Percentiles rank a stretch among this genome's conserved stretches.
phyloP scores from a whole-genome alignment of 2,329 filamentous ascomycete species.

The Aurifilum marmelostoma region DNA sequence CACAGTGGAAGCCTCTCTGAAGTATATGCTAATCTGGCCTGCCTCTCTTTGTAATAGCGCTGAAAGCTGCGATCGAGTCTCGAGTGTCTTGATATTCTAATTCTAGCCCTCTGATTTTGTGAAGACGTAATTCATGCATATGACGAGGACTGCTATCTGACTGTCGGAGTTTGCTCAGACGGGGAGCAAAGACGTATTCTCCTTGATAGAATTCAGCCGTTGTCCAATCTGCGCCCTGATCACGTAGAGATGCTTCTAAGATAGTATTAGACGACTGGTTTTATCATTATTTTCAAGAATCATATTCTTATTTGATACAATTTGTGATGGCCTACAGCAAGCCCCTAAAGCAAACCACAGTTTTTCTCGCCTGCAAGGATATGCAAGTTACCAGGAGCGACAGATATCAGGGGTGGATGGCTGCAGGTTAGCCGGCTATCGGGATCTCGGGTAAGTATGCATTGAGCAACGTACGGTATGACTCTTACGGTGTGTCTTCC shows the following conservation, averaged over 20 bases:
- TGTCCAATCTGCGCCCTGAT: background rate
- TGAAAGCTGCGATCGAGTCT: conserved; percentile 46
- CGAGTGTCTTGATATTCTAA: conserved; percentile 15
- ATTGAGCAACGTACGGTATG: background rate
- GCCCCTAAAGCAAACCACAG: too few species aligned
- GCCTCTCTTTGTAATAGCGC: conserved; percentile 36
- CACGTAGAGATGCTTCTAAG: background rate
- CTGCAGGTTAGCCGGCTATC: background rate
- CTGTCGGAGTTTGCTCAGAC: conserved; percentile 4
- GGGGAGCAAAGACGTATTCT: background rate
- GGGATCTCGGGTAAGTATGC: background rate
- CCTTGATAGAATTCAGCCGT: background rate
- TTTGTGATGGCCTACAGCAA: background rate
- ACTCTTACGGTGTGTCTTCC: background rate
- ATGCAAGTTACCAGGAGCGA: too few species aligned
- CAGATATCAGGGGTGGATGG: background rate
- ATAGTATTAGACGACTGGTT: background rate
- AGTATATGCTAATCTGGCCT: conserved; percentile 32
- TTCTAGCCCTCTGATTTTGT: background rate
- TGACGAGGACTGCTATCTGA: background rate
- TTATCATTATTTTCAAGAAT: background rate
- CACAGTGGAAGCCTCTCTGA: background rate
- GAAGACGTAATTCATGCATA: conserved; percentile 1
- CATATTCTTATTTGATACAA: background rate
- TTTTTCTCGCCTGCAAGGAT: too few species aligned